Evolutionary conservation across 148 eudicot species (phyloP).

Genomic region (Euryodendron excelsum): DNA sequence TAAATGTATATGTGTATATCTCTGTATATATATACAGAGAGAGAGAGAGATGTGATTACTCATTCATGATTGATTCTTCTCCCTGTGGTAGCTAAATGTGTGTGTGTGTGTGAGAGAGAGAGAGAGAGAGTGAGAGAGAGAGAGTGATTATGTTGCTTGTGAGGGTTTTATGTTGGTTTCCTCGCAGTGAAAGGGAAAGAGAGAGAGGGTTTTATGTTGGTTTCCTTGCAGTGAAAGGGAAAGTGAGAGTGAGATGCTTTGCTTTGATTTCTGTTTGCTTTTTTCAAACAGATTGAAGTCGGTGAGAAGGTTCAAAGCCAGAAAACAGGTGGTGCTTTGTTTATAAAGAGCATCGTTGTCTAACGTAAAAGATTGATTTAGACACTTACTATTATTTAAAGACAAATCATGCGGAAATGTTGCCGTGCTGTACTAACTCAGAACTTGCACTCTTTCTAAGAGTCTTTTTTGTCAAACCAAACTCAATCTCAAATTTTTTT

Average conservation of each 20-base stretch:
- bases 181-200: too few species aligned
- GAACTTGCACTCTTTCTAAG: too few species aligned
- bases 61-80: conserved; percentile 11
- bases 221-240: neutral
- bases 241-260: conserved; percentile 2
- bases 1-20: too few species aligned
- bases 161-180: neutral
- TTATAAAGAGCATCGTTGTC: neutral
- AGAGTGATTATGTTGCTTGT: neutral
- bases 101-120: too few species aligned
- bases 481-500: too few species aligned
- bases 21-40: neutral
- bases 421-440: too few species aligned
- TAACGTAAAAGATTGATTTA: too few species aligned
- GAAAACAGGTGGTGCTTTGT: neutral
- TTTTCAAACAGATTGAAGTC: neutral
- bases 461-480: too few species aligned
- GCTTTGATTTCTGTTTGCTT: neutral
- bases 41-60: conserved; percentile 13
- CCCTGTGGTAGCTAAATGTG: too few species aligned
- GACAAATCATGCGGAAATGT: too few species aligned
- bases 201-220: conserved; percentile 7
- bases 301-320: neutral
- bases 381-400: too few species aligned
- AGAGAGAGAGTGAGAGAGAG: too few species aligned